Evolutionary conservation across 2,329 filamentous ascomycete genomes (phyloP).

Genomic region (Alternaria novae-zelandiae): DNA sequence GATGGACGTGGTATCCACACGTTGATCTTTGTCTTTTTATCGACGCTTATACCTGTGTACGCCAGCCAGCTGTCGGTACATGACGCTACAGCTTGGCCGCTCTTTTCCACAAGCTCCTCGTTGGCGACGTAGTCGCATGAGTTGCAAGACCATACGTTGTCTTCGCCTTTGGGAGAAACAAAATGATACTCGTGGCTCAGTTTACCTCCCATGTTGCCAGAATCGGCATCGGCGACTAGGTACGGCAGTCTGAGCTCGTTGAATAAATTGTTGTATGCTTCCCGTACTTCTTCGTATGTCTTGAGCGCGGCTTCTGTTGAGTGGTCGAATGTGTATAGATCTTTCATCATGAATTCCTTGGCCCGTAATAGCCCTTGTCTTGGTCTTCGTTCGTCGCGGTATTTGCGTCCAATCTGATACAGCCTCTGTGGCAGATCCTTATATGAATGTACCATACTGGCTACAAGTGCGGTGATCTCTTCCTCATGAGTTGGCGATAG

Average conservation of each 20-base stretch:
- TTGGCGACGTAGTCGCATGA: conserved; percentile 81
- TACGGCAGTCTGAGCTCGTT: conserved; percentile 83
- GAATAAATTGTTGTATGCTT: conserved; percentile 78
- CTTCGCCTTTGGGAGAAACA: conserved; percentile 79
- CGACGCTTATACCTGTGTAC: conserved; percentile 71
- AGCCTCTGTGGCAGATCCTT: conserved; percentile 84
- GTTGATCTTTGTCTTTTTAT: conserved; percentile 71
- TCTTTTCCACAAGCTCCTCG: conserved; percentile 75
- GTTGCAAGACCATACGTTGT: conserved; percentile 78
- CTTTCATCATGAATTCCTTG: conserved; percentile 97
- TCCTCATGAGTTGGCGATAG: conserved; percentile 95
- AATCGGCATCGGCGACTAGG: conserved; percentile 85
- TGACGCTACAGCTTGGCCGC: conserved; percentile 16
- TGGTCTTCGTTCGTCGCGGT: conserved; percentile 88
- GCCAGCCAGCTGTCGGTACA: conserved; percentile 35
- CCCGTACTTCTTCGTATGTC: conserved; percentile 78
- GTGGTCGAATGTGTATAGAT: conserved; percentile 92
- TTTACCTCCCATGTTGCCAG: conserved; percentile 93
- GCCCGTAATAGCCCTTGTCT: conserved; percentile 86
- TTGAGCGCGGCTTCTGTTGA: conserved; percentile 70
- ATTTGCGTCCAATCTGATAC: conserved; percentile 94
- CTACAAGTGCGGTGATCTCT: conserved; percentile 86
- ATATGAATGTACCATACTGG: conserved; percentile 76
- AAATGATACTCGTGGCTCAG: conserved; percentile 96
- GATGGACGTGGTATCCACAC: conserved; percentile 49